Conservation (phyloP, 768 basidiomycete genomes). For the Chalciporus sphaerocephalus region DNA sequence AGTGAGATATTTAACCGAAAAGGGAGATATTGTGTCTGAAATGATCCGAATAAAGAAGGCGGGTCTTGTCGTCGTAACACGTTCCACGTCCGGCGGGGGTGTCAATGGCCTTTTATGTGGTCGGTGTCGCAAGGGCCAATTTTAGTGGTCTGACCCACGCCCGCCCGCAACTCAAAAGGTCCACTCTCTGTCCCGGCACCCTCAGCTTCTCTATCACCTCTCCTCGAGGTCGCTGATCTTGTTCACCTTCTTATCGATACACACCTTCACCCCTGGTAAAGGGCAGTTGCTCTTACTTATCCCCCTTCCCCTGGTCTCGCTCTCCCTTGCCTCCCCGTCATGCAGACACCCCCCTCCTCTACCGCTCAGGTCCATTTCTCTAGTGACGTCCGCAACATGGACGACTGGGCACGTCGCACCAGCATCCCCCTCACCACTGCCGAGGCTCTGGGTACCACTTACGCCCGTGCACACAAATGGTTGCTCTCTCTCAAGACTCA, state of each 20-base stretch:
- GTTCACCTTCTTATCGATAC: conserved; percentile 9
- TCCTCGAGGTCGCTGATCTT: conserved; percentile 22
- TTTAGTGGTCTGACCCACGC: conserved; percentile 43
- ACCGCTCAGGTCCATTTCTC: conserved; percentile 70
- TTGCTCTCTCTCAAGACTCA: conserved; percentile 56
- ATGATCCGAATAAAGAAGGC: conserved; percentile 27
- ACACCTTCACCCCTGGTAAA: conserved; percentile 28
- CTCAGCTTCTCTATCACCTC: conserved; percentile 26
- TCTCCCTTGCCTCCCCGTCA: conserved; percentile 9
- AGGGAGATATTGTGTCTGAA: conserved; percentile 18
- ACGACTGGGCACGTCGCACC: conserved; percentile 76
- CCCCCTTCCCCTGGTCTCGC: conserved; percentile 14
- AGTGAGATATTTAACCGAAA: conserved; percentile 16
- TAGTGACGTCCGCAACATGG: conserved; percentile 76
- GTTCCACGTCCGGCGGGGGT: conserved; percentile 70
- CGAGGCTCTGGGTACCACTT: conserved; percentile 74
- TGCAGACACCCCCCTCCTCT: conserved; percentile 33
- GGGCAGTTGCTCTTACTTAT: conserved; percentile 24
- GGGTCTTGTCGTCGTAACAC: conserved; percentile 63
- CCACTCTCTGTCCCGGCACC: conserved; percentile 23
- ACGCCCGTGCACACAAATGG: conserved; percentile 79
- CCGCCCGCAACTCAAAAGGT: conserved; percentile 42
- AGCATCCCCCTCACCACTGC: conserved; percentile 79
- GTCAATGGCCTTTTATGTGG: conserved; percentile 49
- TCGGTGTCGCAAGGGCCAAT: conserved; percentile 52